phyloP scores from a whole-genome alignment of 305 asterid genomes.

The Fraxinus paxiana region DNA sequence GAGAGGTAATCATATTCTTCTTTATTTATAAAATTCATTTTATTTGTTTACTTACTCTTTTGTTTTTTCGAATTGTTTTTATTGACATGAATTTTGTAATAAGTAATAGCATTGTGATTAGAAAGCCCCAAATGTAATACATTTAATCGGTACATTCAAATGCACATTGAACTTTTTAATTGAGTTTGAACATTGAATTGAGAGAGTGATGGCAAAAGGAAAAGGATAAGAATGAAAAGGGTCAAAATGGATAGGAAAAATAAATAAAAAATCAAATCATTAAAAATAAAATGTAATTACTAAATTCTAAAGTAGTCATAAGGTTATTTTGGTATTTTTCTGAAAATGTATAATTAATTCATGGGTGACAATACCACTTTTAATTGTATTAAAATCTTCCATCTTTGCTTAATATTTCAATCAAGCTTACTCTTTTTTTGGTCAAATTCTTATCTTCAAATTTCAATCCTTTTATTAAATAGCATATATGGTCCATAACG shows the following conservation, averaged over 20 bases:
- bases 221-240: not conserved
- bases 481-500: not conserved
- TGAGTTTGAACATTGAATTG: not conserved
- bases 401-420: not conserved
- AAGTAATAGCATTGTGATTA: not conserved
- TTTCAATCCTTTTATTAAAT: not conserved
- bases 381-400: not conserved
- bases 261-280: not conserved
- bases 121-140: not conserved
- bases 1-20: not conserved
- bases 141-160: not conserved
- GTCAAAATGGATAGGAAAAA: not conserved
- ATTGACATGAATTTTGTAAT: not conserved
- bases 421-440: not conserved
- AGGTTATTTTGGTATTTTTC: not conserved
- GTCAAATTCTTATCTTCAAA: not conserved
- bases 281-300: not conserved
- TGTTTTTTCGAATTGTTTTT: not conserved
- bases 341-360: not conserved
- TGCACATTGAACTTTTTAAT: not conserved
- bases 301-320: not conserved
- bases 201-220: not conserved
- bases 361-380: not conserved
- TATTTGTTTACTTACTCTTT: not conserved
- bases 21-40: not conserved